phyloP scores from a whole-genome alignment of 2,329 filamentous ascomycete species.

The Cladosporium sp. region DNA sequence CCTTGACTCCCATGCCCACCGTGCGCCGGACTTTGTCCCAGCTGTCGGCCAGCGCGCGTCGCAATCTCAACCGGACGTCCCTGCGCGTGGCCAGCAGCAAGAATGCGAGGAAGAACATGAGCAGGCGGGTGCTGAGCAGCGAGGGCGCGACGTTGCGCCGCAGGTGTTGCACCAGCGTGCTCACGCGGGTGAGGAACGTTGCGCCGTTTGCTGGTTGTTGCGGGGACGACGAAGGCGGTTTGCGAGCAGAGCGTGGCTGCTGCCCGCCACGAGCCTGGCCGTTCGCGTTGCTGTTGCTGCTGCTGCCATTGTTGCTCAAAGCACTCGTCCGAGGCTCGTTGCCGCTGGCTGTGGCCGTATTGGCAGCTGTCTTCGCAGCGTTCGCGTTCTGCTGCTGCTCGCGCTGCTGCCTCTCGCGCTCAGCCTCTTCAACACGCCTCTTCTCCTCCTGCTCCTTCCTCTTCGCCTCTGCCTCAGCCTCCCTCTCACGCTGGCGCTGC shows the following conservation, averaged over 20 bases:
- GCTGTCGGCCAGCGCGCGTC: constrained; percentile 59
- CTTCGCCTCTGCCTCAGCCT: constrained; percentile 31
- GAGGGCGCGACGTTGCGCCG: constrained; percentile 7
- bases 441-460: constrained; percentile 33
- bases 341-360: constrained; percentile 18
- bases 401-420: constrained; percentile 26
- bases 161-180: not conserved
- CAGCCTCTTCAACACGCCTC: constrained; percentile 13
- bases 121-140: constrained; percentile 46
- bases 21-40: constrained; percentile 81
- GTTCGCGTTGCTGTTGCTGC: constrained; percentile 30
- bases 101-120: constrained; percentile 76
- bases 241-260: constrained; percentile 4
- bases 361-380: constrained; percentile 14
- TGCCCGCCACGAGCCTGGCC: not conserved
- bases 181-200: constrained; percentile 10
- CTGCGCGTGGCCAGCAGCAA: constrained; percentile 68
- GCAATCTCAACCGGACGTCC: constrained; percentile 67
- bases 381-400: constrained; percentile 23
- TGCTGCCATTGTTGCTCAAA: constrained; percentile 4
- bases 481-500: constrained; percentile 49
- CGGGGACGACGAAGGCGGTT: not conserved
- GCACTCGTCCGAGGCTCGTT: constrained; percentile 38
- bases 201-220: constrained; percentile 3
- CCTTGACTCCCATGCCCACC: constrained; percentile 93